Conservation (phyloP, 75 land plant genomes). For the Pinus tabuliformis region DNA sequence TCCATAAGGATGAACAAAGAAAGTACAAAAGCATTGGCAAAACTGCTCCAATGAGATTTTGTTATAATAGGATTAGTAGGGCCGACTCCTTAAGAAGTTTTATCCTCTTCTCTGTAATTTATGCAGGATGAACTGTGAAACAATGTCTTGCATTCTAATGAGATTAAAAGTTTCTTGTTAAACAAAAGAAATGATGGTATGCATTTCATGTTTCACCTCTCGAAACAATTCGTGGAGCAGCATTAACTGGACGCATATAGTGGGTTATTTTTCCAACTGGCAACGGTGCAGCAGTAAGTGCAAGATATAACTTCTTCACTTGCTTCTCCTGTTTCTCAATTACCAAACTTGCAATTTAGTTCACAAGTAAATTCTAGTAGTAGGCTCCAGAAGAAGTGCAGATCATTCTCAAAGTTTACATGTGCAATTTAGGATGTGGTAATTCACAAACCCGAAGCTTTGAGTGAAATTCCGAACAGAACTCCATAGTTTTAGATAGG, state of each 20-base stretch:
- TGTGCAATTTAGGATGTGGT: conserved; percentile 5
- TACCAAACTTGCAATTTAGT: neutral
- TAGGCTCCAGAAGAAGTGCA: neutral
- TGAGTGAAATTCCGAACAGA: conserved; percentile 79
- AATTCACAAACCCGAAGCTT: conserved; percentile 63
- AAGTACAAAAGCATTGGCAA: neutral
- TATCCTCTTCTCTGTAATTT: neutral
- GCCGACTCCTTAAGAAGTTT: neutral
- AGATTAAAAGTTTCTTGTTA: neutral
- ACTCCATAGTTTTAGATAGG: conserved; percentile 83
- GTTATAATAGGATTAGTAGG: neutral
- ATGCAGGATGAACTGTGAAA: neutral
- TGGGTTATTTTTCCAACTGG: conserved; percentile 71
- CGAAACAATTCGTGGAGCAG: conserved; percentile 82
- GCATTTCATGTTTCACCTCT: conserved; percentile 38
- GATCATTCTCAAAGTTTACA: neutral
- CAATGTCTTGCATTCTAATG: neutral
- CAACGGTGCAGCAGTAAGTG: conserved; percentile 87
- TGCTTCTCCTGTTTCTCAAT: conserved; percentile 68
- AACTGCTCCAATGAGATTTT: neutral
- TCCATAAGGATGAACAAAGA: neutral
- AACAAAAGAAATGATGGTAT: neutral
- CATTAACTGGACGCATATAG: conserved; percentile 82
- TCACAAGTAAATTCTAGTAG: neutral
- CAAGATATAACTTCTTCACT: conserved; percentile 88